Percentiles rank a stretch among this genome's conserved stretches.
These are phyloP conservation scores for Neobulgaria alba DNA, from an alignment of 2,329 filamentous ascomycete species.

Conservation along the genomic window DNA sequence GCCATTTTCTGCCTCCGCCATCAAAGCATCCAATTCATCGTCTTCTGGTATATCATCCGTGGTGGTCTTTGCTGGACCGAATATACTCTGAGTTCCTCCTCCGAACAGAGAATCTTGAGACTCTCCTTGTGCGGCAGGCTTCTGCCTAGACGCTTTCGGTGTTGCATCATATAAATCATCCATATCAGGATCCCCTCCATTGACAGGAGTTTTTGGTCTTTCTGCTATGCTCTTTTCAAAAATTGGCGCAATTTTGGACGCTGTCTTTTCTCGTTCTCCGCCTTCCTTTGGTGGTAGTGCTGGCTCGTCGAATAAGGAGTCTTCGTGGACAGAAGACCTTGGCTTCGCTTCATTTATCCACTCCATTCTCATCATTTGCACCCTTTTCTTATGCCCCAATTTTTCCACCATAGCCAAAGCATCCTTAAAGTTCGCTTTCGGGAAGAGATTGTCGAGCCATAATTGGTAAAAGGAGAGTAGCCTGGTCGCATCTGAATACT, in stretches of 20 bases:
- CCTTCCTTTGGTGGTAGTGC: conserved; percentile 21
- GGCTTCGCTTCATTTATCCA: conserved; percentile 77
- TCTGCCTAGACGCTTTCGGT: conserved; percentile 28
- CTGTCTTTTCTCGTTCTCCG: conserved; percentile 22
- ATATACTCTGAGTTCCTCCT: conserved; percentile 14
- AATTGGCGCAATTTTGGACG: conserved; percentile 32
- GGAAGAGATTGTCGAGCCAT: conserved; percentile 94
- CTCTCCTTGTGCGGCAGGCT: conserved; percentile 16
- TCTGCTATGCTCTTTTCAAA: conserved; percentile 24
- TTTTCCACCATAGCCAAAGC: conserved; percentile 88
- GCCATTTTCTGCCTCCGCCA: no score
- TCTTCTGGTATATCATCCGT: conserved; percentile 22
- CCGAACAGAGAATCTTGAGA: conserved; percentile 19
- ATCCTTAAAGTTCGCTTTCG: conserved; percentile 88
- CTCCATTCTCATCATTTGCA: conserved; percentile 65
- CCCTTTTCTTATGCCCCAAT: conserved; percentile 72
- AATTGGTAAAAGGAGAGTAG: conserved; percentile 88
- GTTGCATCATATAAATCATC: conserved; percentile 44
- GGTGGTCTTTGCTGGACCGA: conserved; percentile 17
- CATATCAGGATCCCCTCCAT: conserved; percentile 34
- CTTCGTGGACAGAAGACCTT: conserved; percentile 27
- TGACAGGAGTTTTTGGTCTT: conserved; percentile 27
- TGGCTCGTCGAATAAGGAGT: conserved; percentile 24
- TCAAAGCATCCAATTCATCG: conserved; percentile 25
- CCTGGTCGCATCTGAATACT: conserved; percentile 77